Base-by-base conservation (phyloP, 805 yeast genomes). In the Zygoascus biomembranicola region DNA sequence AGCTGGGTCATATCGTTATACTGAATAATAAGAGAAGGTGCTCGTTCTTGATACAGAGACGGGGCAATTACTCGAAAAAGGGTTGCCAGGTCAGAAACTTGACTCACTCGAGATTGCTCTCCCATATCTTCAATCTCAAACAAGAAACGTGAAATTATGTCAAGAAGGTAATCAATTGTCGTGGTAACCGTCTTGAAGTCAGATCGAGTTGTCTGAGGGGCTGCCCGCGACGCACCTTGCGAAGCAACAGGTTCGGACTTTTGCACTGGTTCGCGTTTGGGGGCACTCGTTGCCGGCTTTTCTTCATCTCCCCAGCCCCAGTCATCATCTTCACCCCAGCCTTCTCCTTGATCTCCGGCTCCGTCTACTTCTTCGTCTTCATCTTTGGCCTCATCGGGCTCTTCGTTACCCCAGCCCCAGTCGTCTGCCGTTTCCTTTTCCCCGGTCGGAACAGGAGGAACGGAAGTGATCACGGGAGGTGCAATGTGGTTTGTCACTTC, bases 261-360 rank as follows among this genome's bases (percentile, higher is more conserved):
- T 32, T 28, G 31, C 28, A 4, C 32, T 19, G 8, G 9, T n/a
- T 49, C n/a, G 5, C 26, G 32, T 10, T 42, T 41, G 11, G 8
- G 14, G 5, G 37, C 9, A 20, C 23, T 43, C 18, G 6, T 44
- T 10, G 31, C 16, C 8, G 31, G 39, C 42, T 14, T 57, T 5
- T 49, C 53, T 16, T 60, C 61, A n/a, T 61, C 63, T 19, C 59
- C 62, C 63, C 63, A 59, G 6, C 59, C 63, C 62, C 63, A 59
- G 23, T 55, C 59, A 4, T 59, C 64, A 10, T 46, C 52, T 14
- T 51, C 51, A 14, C 46, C 49, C 20, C 47, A 53, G 14, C 46
- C 50, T 10, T 49, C 26, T 28, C 31, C 32, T 13, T 26, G 48
- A 2, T 44, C 49, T 11, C 35, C 47, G 31, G 41, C 52, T 23